phyloP scores from a whole-genome alignment of 768 basidiomycete genomes.

The Mycena rebaudengoi region DNA sequence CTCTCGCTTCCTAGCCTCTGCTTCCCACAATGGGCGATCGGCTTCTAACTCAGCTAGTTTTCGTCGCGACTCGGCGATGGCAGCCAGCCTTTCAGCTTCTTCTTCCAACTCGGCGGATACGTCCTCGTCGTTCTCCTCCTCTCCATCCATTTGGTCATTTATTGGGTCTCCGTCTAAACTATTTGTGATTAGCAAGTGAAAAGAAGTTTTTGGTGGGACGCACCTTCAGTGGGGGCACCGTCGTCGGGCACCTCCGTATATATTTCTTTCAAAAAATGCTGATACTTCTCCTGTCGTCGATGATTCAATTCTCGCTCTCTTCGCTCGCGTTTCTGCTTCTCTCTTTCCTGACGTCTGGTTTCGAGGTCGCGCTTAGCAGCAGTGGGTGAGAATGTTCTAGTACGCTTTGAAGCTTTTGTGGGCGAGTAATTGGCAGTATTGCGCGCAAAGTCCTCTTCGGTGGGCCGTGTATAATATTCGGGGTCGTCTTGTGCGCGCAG shows the following conservation, averaged over 20 bases:
- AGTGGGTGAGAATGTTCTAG: conserved; percentile 58
- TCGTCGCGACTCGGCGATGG: conserved; percentile 69
- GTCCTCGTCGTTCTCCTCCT: conserved; percentile 24
- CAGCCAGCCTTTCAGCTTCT: conserved; percentile 48
- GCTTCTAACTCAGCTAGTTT: conserved; percentile 74
- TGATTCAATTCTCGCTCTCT: conserved; percentile 47
- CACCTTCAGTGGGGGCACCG: conserved; percentile 15
- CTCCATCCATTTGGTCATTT: conserved; percentile 10
- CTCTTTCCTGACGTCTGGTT: conserved; percentile 46
- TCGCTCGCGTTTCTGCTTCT: conserved; percentile 51
- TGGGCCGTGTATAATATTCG: conserved; percentile 35
- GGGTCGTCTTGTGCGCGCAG: conserved; percentile 44
- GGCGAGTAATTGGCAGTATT: conserved; percentile 42
- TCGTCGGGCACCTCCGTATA: conserved; percentile 44
- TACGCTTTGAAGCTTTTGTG: conserved; percentile 54
- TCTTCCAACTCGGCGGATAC: conserved; percentile 38
- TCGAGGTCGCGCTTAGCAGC: conserved; percentile 47
- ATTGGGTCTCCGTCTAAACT: conserved; percentile 10
- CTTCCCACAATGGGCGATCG: conserved; percentile 71
- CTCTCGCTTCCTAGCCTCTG: conserved; percentile 54
- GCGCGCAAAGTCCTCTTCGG: conserved; percentile 43
- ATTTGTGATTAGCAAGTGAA: neutral
- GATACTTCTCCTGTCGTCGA: conserved; percentile 47
- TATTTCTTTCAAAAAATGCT: conserved; percentile 51
- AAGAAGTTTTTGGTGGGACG: neutral